phyloP scores from a whole-genome alignment of 495 filamentous ascomycete species.

The Penicillium robsamsonii region DNA sequence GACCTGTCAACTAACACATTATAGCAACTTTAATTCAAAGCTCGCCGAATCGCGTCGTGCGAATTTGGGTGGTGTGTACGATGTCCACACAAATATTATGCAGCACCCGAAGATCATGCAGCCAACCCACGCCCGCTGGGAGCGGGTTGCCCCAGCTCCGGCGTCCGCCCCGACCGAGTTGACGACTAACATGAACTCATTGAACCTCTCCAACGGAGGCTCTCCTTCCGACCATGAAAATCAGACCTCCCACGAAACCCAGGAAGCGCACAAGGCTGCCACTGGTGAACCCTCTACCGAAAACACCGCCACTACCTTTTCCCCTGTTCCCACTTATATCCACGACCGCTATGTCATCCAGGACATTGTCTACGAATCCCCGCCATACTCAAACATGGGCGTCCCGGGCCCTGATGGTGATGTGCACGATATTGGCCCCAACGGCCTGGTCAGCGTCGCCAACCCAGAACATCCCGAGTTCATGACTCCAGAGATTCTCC shows the following conservation, averaged over 20 bases:
- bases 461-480: constrained; percentile 43
- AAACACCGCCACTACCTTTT: constrained; percentile 48
- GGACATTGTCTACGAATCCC: constrained; percentile 66
- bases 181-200: constrained; percentile 36
- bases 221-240: constrained; percentile 6
- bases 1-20: constrained; percentile 25
- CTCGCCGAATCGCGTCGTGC: constrained; percentile 61
- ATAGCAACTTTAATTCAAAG: constrained; percentile 75
- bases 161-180: constrained; percentile 28
- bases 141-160: constrained; percentile 51
- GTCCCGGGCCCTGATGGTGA: constrained; percentile 65
- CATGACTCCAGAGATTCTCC: constrained; percentile 64
- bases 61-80: constrained; percentile 79
- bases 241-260: constrained; percentile 9
- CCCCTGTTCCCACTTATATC: constrained; percentile 60
- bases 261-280: not conserved
- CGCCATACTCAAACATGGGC: constrained; percentile 56
- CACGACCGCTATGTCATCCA: constrained; percentile 72
- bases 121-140: constrained; percentile 81
- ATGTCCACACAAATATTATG: constrained; percentile 88
- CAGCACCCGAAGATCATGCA: constrained; percentile 86
- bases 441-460: constrained; percentile 57
- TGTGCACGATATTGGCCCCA: constrained; percentile 57
- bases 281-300: constrained; percentile 6
- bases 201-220: constrained; percentile 34